These are phyloP conservation scores for Macrophomina tecta DNA, from an alignment of 2,329 filamentous ascomycete species.

Conservation along the genomic window DNA sequence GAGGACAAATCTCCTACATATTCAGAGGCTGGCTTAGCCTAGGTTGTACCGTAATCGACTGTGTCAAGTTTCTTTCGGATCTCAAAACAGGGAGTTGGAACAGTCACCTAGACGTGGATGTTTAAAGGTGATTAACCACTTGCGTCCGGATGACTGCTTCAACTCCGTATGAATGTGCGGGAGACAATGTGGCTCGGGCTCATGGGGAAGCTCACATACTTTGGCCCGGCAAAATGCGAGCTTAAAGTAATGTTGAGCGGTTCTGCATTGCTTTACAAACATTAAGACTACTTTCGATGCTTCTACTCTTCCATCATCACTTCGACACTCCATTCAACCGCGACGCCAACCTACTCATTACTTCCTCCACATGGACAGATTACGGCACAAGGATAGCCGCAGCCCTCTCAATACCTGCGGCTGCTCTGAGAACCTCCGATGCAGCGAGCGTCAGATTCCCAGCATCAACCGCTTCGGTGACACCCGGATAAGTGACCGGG, in stretches of 20 bases:
- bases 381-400: slow-evolving; percentile 27
- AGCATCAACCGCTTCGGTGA: slow-evolving; percentile 44
- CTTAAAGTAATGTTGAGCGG: no score
- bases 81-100: background rate
- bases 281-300: no score
- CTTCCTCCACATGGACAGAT: no score
- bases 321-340: background rate
- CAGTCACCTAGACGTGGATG: background rate
- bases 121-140: background rate
- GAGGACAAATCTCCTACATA: no score
- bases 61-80: no score
- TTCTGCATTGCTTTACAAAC: no score
- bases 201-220: background rate
- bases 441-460: slow-evolving; percentile 33
- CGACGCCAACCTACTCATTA: background rate
- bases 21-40: no score
- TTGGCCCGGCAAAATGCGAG: background rate
- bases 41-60: no score
- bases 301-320: background rate
- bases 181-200: background rate
- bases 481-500: slow-evolving; percentile 45
- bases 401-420: slow-evolving; percentile 11
- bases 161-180: background rate
- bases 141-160: background rate
- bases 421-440: slow-evolving; percentile 25